Conservation (phyloP, 192 early-diverging fungal genomes). For the Powellomyces hirtus region DNA sequence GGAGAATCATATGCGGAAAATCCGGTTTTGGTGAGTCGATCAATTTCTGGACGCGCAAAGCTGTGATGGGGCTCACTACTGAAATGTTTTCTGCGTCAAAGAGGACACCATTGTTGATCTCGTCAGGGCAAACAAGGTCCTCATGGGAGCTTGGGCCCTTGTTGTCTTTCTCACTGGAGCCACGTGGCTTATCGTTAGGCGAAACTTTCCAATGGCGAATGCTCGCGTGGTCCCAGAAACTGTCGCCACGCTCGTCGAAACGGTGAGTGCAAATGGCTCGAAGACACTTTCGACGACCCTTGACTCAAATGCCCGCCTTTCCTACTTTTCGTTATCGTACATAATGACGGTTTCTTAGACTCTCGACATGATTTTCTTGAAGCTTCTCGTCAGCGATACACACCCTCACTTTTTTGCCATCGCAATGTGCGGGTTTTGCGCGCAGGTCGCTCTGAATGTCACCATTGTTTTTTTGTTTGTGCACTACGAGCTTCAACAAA, state of each 20-base stretch:
- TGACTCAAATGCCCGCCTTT: no score
- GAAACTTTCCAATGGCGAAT: not conserved
- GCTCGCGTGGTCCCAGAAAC: not conserved
- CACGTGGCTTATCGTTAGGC: not conserved
- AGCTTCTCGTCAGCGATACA: not conserved
- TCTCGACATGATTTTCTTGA: slow-evolving; percentile 8
- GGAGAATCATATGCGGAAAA: slow-evolving; percentile 11
- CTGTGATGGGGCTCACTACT: not conserved
- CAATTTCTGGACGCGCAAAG: not conserved
- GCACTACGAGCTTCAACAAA: slow-evolving; percentile 4
- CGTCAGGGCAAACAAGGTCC: not conserved
- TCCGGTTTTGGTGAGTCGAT: slow-evolving; percentile 7
- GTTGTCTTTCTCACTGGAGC: not conserved
- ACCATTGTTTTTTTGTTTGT: not conserved
- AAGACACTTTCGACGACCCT: no score
- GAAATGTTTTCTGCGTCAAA: not conserved
- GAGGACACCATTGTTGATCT: slow-evolving; percentile 12
- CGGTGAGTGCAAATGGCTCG: no score
- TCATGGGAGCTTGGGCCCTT: slow-evolving; percentile 1
- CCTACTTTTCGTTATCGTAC: no score
- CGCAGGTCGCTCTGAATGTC: not conserved
- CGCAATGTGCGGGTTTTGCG: slow-evolving; percentile 1
- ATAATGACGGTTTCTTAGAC: slow-evolving; percentile 4
- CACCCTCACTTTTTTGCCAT: slow-evolving; percentile 6
- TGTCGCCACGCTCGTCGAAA: slow-evolving; percentile 2